Base-by-base conservation (phyloP, 2,329 filamentous ascomycete genomes). In the Aspergillus fijiensis region DNA sequence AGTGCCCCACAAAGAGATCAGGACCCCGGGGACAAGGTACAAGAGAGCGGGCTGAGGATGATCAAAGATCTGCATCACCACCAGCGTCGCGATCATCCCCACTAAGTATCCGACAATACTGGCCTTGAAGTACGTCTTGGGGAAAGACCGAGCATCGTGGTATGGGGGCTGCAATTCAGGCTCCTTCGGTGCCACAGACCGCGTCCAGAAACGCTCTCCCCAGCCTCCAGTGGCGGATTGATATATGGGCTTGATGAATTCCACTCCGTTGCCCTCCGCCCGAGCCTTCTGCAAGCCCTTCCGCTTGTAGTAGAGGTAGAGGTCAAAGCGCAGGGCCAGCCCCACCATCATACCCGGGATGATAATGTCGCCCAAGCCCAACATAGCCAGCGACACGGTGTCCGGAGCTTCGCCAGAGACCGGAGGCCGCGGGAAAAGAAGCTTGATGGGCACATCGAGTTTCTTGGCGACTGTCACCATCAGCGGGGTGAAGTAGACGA, bases 321-420 rank as follows among this genome's bases (percentile, higher is more conserved):
- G 82, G 72, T 99, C 94, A 68, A 96, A 96, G n/a, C 94, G 87
- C 25, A 99, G 81, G 2, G 93, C 91, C 48, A 97, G 84, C 1
- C 86, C 91, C 63, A 98, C 89, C 77, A 97, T 88, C 70, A 98
- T 92, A 9, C 94, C 95, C 0, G 94, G 94, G 3, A 99, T 82
- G 1, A 96, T 90, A 60, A 99, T 90, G 71, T 99, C 94, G n/a
- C 94, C 94, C 0, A 98, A 83, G 0, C 94, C 94, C 7, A 99
- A 87, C 84, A 98, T 96, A 56, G 91, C 84, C 66, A 83, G 70
- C 27, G 80, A 74, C 45, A 75, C 69, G 4, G 72, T 72, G 52
- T 72, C 72, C 7, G 78, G 71, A 12, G 78, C 77, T n/a, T 79
- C 75, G 6, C 74, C 74, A n/a, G 80, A 74, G 35, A 76, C 72